Base-by-base conservation (phyloP, 352 stramenopile genomes). In the Phytophthora pluvialis region DNA sequence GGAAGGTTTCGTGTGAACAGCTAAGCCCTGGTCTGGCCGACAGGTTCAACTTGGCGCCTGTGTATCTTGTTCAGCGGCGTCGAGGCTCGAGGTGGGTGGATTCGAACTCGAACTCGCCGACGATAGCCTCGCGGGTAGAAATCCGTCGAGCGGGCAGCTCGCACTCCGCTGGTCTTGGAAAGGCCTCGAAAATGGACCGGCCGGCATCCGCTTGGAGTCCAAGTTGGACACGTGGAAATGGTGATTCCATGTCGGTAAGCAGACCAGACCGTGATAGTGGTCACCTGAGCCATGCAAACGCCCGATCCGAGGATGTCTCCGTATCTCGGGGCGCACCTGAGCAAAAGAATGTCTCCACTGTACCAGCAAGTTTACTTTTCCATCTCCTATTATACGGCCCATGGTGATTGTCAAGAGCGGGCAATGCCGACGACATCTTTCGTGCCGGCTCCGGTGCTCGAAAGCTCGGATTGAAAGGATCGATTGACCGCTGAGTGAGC, bases 251-350 rank as follows among this genome's bases (percentile, higher is more conserved):
- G 31, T 11, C 31, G 31, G 10, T 11, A 43, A 44, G 26, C 39
- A 21, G 60, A 63, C 52, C 60, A 63, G 60, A 28, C 21, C 35
- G 35, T 39, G 58, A 66, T 66, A 48, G 16, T 60, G 46, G 25
- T 28, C 51, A 54, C 38, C 44, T 63, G 43, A 66, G 40, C 43
- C 57, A 64, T 64, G 54, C 31, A 25, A 49, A 43, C 12, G 32
- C 16, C 59, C 60, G 61, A 70, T 69, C 54, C 39, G 35, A 70
- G 44, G 55, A 64, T 70, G 54, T 13, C 47, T 59, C 63, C 55
- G 56, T 60, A 67, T 67, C 49, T 71, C 55, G 21, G 21, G 15
- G 2, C 29, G 35, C 49, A 66, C 60, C 60, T 61, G 50, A 44
- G 18, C 36, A 26, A 44, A n/a, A 29, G 9, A 46, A 46, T 31